A percentile compares a stretch with the other conserved stretches of the same genome.
These are phyloP conservation scores for Prosopis cineraria DNA, from an alignment of 306 rosid genomes.

Conservation along the genomic window DNA sequence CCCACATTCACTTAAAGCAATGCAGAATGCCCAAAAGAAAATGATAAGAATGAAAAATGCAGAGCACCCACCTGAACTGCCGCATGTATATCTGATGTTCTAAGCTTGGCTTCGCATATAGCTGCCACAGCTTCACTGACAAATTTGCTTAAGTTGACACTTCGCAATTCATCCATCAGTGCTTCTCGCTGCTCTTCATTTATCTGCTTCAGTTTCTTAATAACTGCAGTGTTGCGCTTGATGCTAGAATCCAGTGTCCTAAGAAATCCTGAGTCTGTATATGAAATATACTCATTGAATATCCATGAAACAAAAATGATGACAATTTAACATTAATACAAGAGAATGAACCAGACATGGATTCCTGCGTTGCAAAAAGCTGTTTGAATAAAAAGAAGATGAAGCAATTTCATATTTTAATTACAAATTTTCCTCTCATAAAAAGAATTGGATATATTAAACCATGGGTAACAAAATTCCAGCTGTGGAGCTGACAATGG, in stretches of 20 bases:
- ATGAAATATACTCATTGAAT: conserved; percentile 28
- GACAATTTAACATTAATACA: background rate
- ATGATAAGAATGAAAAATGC: conserved; percentile 16
- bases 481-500: background rate
- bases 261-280: conserved; percentile 79
- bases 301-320: conserved; percentile 25
- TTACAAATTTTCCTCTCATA: background rate
- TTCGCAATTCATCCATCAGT: conserved; percentile 80
- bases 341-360: conserved; percentile 14
- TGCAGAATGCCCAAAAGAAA: background rate
- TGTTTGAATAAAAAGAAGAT: background rate
- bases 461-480: conserved; percentile 1
- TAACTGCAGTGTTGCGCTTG: conserved; percentile 94
- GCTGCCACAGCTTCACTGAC: conserved; percentile 98
- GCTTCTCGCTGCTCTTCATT: conserved; percentile 96
- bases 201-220: conserved; percentile 93
- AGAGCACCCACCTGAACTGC: conserved; percentile 79
- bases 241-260: conserved; percentile 96
- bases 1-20: background rate
- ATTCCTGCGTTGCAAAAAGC: conserved; percentile 3
- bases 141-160: conserved; percentile 96
- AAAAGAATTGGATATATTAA: background rate
- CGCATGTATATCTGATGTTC: conserved; percentile 91
- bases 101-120: conserved; percentile 93
- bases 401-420: background rate